Evolutionary conservation across 208 protist genomes (phyloP).

Genomic region (Porcisia hertigi): DNA sequence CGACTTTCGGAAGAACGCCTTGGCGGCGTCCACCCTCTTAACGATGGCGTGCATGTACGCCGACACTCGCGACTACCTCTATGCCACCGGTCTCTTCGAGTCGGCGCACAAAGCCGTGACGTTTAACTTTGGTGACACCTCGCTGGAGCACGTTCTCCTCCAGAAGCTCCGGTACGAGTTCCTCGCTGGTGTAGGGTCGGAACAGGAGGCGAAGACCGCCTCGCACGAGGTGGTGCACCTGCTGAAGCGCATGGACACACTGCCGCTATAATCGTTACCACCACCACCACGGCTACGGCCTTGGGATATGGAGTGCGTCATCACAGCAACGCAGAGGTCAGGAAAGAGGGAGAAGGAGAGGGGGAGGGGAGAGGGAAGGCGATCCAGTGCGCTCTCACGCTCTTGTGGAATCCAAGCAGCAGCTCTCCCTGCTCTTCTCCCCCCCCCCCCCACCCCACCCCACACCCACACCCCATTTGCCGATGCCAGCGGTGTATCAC

Average conservation of each 20-base stretch:
- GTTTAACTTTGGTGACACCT: slow-evolving; percentile 63
- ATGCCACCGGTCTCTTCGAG: slow-evolving; percentile 84
- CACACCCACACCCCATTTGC: neutral
- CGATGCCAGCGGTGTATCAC: too few species aligned
- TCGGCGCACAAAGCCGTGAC: slow-evolving; percentile 64
- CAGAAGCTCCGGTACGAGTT: slow-evolving; percentile 83
- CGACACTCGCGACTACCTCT: slow-evolving; percentile 89
- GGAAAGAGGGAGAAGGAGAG: neutral
- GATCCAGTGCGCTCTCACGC: neutral
- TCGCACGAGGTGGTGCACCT: slow-evolving; percentile 76
- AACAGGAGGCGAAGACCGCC: slow-evolving; percentile 79
- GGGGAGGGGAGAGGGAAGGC: neutral
- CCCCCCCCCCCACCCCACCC: neutral
- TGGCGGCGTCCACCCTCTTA: slow-evolving; percentile 61
- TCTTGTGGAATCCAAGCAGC: too few species aligned
- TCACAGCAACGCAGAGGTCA: neutral
- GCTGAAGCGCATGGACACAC: slow-evolving; percentile 62
- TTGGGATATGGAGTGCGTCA: neutral
- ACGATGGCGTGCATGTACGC: slow-evolving; percentile 85
- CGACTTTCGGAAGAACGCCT: slow-evolving; percentile 56
- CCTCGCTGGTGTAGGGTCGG: slow-evolving; percentile 81
- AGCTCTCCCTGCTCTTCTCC: neutral
- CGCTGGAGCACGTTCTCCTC: slow-evolving; percentile 57
- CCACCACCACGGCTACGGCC: neutral
- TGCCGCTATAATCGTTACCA: slow-evolving; percentile 25